A percentile compares a stretch with the other conserved stretches of the same genome.
Evolutionary conservation across 2,329 filamentous ascomycete species (phyloP).

Genomic region (Hymenoscyphus repandus): DNA sequence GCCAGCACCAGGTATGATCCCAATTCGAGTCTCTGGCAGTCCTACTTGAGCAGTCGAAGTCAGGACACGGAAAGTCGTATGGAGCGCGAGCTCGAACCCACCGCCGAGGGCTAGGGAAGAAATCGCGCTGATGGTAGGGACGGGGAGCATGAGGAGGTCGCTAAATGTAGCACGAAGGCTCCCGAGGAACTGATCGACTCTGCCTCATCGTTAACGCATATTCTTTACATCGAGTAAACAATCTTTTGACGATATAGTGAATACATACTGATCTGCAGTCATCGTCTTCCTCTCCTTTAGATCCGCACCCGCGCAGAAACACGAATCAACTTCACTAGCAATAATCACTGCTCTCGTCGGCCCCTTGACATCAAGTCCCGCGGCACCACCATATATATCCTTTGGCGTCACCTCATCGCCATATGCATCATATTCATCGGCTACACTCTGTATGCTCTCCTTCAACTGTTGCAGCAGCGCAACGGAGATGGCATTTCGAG

Average conservation of each 20-base stretch:
- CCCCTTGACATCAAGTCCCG: slow-evolving; percentile 41
- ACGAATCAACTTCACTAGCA: slow-evolving; percentile 76
- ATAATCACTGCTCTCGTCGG: slow-evolving; percentile 77
- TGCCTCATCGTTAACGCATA: slow-evolving; percentile 33
- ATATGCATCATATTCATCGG: slow-evolving; percentile 51
- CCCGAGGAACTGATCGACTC: slow-evolving; percentile 72
- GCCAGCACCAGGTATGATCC: slow-evolving; percentile 91
- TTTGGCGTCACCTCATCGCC: slow-evolving; percentile 45
- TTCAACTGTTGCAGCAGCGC: slow-evolving; percentile 68
- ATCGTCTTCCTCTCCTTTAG: slow-evolving; percentile 82
- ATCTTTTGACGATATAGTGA: background rate
- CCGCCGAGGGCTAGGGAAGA: slow-evolving; percentile 84
- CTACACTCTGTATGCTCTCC: slow-evolving; percentile 67
- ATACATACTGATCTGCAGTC: slow-evolving; percentile 63
- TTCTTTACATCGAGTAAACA: background rate
- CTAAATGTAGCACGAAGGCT: slow-evolving; percentile 72
- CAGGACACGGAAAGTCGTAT: slow-evolving; percentile 85
- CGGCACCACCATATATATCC: slow-evolving; percentile 40
- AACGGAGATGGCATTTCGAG: slow-evolving; percentile 86
- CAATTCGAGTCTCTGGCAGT: slow-evolving; percentile 86
- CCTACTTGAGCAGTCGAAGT: slow-evolving; percentile 72
- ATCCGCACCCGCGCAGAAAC: slow-evolving; percentile 93
- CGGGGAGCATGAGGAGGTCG: slow-evolving; percentile 66
- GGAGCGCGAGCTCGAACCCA: slow-evolving; percentile 86
- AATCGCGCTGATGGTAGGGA: slow-evolving; percentile 87